phyloP scores from a whole-genome alignment of 1,139 yeast genomes.

The Suhomyces wounanorum region DNA sequence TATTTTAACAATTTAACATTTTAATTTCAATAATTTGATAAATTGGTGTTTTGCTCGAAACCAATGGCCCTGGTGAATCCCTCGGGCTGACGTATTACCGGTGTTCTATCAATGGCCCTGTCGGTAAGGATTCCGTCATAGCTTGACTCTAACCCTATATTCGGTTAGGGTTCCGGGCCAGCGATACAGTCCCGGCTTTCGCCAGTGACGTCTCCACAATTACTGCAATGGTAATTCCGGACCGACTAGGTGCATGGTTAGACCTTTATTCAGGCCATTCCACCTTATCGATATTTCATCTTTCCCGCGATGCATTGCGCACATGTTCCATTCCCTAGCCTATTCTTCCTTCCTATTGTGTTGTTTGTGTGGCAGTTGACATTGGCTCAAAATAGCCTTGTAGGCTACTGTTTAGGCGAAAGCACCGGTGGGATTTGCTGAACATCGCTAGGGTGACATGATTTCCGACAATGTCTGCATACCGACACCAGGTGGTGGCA shows the following conservation, averaged over 20 bases:
- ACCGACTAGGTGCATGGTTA: background rate
- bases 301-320: background rate
- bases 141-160: too few relatives aligned
- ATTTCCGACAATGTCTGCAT: background rate
- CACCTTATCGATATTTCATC: background rate
- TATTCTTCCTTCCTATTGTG: background rate
- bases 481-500: background rate
- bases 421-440: background rate
- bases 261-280: background rate
- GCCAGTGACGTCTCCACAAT: background rate
- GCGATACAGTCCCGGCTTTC: too few relatives aligned
- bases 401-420: background rate
- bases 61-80: too few relatives aligned
- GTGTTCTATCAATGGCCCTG: too few relatives aligned
- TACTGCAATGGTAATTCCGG: background rate
- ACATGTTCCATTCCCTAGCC: background rate
- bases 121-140: too few relatives aligned
- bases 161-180: too few relatives aligned
- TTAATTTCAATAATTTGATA: too few relatives aligned
- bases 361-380: background rate
- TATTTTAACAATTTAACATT: too few relatives aligned
- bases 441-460: too few relatives aligned
- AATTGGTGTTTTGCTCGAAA: too few relatives aligned
- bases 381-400: background rate
- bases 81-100: too few relatives aligned